Percentiles rank a stretch among this genome's conserved stretches.
Conservation (phyloP, 202 grass and related monocot species). For the Schoenoplectus triqueter region DNA sequence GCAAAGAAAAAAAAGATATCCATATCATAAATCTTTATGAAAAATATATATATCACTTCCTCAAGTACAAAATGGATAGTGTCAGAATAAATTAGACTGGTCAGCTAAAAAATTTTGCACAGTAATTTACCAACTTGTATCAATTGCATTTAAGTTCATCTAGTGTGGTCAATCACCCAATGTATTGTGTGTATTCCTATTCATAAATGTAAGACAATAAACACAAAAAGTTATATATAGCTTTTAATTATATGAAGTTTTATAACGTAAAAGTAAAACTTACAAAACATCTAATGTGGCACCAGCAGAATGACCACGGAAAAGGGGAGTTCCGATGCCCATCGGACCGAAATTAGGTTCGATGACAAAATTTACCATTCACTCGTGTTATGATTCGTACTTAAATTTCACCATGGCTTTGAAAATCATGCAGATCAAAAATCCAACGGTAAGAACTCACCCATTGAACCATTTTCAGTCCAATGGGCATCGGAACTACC, state of each 20-base stretch:
- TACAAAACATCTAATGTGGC: slow-evolving; percentile 65
- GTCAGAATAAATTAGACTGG: neutral
- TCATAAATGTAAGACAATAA: neutral
- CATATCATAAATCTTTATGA: neutral
- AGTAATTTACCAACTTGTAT: neutral
- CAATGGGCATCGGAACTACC: too few species aligned
- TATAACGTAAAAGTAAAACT: slow-evolving; percentile 17
- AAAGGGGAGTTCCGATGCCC: too few species aligned
- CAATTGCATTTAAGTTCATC: neutral
- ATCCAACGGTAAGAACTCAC: too few species aligned
- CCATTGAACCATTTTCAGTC: too few species aligned
- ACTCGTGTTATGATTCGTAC: too few species aligned
- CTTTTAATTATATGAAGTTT: neutral
- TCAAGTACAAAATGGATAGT: neutral
- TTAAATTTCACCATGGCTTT: too few species aligned
- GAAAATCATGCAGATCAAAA: too few species aligned
- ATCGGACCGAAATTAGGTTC: too few species aligned
- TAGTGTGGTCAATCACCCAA: neutral
- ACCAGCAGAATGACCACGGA: too few species aligned
- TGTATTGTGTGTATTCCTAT: neutral
- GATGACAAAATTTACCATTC: too few species aligned
- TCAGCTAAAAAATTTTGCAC: neutral
- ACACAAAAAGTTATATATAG: neutral
- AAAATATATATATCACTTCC: neutral
- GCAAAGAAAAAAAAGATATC: neutral